phyloP scores from a whole-genome alignment of 2,329 filamentous ascomycete species.

The Claviceps sp. region DNA sequence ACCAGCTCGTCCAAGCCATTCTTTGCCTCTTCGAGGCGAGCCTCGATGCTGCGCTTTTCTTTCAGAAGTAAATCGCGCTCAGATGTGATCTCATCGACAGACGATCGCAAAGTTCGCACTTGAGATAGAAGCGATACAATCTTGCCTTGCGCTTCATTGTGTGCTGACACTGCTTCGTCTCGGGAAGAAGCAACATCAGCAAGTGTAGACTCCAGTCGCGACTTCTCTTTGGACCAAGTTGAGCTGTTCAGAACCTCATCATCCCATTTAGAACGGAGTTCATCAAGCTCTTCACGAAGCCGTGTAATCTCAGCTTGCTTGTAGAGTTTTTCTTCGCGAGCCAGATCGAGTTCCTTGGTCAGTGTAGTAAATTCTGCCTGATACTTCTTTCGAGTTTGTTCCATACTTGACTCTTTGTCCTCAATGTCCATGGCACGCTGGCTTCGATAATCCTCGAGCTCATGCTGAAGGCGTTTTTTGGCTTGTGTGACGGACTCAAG shows the following conservation, averaged over 20 bases:
- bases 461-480: slow-evolving; percentile 89
- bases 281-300: slow-evolving; percentile 89
- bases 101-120: slow-evolving; percentile 69
- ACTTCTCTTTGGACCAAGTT: slow-evolving; percentile 97
- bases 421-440: slow-evolving; percentile 93
- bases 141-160: slow-evolving; percentile 90
- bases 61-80: slow-evolving; percentile 76
- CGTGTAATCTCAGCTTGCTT: slow-evolving; percentile 78
- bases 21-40: slow-evolving; percentile 74
- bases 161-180: slow-evolving; percentile 82
- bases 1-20: slow-evolving; percentile 79
- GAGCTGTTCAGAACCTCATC: slow-evolving; percentile 95
- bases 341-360: slow-evolving; percentile 84
- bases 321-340: slow-evolving; percentile 76
- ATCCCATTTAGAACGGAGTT: slow-evolving; percentile 92
- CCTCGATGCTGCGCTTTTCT: slow-evolving; percentile 82
- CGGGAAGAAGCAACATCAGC: slow-evolving; percentile 82
- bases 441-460: slow-evolving; percentile 92
- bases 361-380: slow-evolving; percentile 82
- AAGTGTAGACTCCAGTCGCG: slow-evolving; percentile 76
- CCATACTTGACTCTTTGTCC: slow-evolving; percentile 90
- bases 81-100: slow-evolving; percentile 71
- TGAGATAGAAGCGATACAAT: slow-evolving; percentile 83
- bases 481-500: slow-evolving; percentile 73
- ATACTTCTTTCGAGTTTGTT: slow-evolving; percentile 96